These are phyloP conservation scores for Rhodamnia rubescens DNA, from an alignment of 345 rosid genomes.

Conservation along the genomic window DNA sequence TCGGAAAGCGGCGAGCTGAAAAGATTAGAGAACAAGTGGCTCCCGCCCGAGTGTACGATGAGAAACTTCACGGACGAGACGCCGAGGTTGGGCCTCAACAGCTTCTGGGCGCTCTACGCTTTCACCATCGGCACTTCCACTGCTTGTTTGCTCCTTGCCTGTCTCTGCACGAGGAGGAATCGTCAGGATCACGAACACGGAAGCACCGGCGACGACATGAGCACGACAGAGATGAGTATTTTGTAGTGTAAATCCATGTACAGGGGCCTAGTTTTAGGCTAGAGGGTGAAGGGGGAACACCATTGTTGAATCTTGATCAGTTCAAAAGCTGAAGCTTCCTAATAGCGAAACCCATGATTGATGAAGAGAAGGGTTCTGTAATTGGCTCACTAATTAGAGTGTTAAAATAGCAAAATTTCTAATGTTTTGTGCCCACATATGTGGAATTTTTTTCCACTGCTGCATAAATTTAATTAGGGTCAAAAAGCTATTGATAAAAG, in stretches of 20 bases:
- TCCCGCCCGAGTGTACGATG: conserved; percentile 10
- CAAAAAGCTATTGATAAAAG: too few species aligned
- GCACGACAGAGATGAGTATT: background rate
- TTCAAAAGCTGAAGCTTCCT: background rate
- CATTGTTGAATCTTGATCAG: background rate
- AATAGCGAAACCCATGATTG: background rate
- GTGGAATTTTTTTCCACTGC: background rate
- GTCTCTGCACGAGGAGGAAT: background rate
- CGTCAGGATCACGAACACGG: background rate
- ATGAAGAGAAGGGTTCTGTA: too few species aligned
- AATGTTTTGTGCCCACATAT: background rate
- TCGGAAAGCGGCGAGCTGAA: conserved; percentile 26
- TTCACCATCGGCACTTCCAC: conserved; percentile 24
- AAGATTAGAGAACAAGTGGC: conserved; percentile 18
- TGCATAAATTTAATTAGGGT: too few species aligned
- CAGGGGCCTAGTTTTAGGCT: background rate
- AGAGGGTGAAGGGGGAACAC: background rate
- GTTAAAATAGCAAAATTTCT: background rate
- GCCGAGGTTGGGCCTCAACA: conserved; percentile 18
- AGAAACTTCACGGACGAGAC: background rate
- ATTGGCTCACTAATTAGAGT: too few species aligned
- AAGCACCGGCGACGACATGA: background rate
- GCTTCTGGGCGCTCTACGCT: conserved; percentile 38
- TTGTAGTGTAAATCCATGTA: background rate
- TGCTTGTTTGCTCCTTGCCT: conserved; percentile 17